Evolutionary conservation across 495 filamentous ascomycete genomes (phyloP).

Genomic region (Lophium mytilinum): DNA sequence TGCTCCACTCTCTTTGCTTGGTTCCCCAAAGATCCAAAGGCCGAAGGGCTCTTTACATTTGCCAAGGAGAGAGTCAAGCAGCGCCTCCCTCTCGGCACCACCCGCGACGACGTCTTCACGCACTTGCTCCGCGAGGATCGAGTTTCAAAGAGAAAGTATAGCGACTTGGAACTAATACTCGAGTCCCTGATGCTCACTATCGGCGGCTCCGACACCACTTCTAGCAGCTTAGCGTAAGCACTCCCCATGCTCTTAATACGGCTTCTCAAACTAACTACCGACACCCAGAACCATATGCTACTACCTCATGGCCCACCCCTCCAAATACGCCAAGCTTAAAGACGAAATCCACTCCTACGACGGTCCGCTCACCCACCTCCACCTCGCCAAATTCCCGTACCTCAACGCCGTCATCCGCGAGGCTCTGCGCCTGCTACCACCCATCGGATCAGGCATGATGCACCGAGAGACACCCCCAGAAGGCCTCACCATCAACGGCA

Average conservation of each 20-base stretch:
- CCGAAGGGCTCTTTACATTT: not conserved
- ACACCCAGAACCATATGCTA: not conserved
- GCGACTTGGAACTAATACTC: not conserved
- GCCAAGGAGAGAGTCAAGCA: not conserved
- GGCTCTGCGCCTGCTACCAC: conserved; percentile 55
- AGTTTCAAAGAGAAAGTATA: not conserved
- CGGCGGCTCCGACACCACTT: not conserved
- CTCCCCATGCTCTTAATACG: not conserved
- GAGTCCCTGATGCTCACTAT: not conserved
- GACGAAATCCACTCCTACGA: conserved; percentile 47
- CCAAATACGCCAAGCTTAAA: conserved; percentile 35
- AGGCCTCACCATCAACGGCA: conserved; percentile 45
- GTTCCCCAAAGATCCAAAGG: not conserved
- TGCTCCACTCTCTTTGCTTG: not conserved
- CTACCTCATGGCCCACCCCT: conserved; percentile 48
- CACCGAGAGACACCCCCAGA: conserved; percentile 53
- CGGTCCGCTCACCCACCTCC: conserved; percentile 38
- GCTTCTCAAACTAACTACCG: not conserved
- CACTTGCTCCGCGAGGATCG: not conserved
- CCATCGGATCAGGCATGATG: conserved; percentile 45
- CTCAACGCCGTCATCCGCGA: conserved; percentile 55
- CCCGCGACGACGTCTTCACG: not conserved
- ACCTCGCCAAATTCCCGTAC: conserved; percentile 41
- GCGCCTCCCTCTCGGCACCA: not conserved
- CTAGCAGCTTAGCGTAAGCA: not conserved